Percentiles rank a stretch among this genome's conserved stretches.
Evolutionary conservation across 2,329 filamentous ascomycete genomes (phyloP).

Genomic region (Sphaerulina populicola): DNA sequence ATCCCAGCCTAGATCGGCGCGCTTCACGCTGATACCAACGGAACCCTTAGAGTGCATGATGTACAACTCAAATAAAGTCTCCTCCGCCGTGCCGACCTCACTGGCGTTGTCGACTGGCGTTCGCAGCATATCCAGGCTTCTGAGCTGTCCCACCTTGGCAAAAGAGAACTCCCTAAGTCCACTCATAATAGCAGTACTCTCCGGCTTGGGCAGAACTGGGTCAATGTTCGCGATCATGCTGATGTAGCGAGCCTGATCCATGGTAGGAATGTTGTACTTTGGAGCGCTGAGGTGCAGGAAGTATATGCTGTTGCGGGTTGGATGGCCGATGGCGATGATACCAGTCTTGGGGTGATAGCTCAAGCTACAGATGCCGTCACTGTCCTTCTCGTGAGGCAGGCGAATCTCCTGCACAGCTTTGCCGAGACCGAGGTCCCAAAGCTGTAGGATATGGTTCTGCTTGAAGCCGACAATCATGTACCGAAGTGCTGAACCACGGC

Average conservation of each 20-base stretch:
- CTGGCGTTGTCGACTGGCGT: constrained; percentile 51
- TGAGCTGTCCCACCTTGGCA: constrained; percentile 71
- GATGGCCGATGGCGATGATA: constrained; percentile 90
- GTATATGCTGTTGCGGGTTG: constrained; percentile 94
- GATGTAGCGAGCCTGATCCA: constrained; percentile 84
- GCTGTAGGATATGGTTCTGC: constrained; percentile 95
- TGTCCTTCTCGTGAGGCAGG: constrained; percentile 69
- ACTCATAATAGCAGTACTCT: constrained; percentile 94
- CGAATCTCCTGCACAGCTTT: constrained; percentile 97
- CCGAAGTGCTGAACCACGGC: constrained; percentile 78
- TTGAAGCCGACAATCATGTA: constrained; percentile 98
- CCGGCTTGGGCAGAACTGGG: constrained; percentile 66
- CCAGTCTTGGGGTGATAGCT: constrained; percentile 86
- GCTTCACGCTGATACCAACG: constrained; percentile 78
- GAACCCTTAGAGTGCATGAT: constrained; percentile 96
- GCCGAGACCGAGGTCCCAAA: constrained; percentile 92
- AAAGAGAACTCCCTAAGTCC: constrained; percentile 94
- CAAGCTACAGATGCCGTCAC: constrained; percentile 96
- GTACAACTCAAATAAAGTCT: constrained; percentile 84
- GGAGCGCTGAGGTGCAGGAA: constrained; percentile 93
- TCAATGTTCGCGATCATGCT: constrained; percentile 67
- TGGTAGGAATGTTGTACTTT: constrained; percentile 70
- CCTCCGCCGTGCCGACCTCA: constrained; percentile 52
- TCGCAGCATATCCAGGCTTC: constrained; percentile 82
- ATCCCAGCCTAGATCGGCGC: constrained; percentile 85